Conservation (phyloP, 192 early-diverging fungal genomes). For the Backusella macrospora region DNA sequence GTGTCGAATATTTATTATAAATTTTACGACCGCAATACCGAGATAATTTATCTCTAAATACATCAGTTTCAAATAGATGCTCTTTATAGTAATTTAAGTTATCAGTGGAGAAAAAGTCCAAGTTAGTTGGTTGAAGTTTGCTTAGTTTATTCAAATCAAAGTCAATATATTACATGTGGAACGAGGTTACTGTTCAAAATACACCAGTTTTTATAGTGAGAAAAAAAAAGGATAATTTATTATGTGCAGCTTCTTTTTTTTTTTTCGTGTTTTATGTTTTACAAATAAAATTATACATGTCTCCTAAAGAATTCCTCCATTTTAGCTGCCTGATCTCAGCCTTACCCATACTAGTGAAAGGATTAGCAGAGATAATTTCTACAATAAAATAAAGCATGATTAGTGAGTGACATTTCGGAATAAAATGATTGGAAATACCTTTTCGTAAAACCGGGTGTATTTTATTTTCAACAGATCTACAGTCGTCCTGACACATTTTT, state of each 20-base stretch:
- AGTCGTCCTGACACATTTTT: not conserved
- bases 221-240: no score
- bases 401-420: not conserved
- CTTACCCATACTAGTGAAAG: not conserved
- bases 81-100: no score
- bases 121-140: no score
- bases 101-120: no score
- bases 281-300: not conserved
- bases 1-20: no score
- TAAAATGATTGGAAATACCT: not conserved
- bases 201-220: no score
- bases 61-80: no score
- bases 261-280: not conserved
- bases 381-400: not conserved
- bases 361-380: not conserved
- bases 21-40: no score
- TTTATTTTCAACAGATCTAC: not conserved
- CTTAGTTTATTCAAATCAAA: no score
- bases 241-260: not conserved
- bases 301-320: not conserved
- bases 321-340: not conserved
- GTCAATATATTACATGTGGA: no score
- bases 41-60: no score
- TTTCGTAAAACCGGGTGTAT: not conserved
- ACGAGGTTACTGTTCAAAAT: no score